A percentile compares a stretch with the other conserved stretches of the same genome.
phyloP scores from a whole-genome alignment of 169 alveolate species.

The Plasmodium sp. region DNA sequence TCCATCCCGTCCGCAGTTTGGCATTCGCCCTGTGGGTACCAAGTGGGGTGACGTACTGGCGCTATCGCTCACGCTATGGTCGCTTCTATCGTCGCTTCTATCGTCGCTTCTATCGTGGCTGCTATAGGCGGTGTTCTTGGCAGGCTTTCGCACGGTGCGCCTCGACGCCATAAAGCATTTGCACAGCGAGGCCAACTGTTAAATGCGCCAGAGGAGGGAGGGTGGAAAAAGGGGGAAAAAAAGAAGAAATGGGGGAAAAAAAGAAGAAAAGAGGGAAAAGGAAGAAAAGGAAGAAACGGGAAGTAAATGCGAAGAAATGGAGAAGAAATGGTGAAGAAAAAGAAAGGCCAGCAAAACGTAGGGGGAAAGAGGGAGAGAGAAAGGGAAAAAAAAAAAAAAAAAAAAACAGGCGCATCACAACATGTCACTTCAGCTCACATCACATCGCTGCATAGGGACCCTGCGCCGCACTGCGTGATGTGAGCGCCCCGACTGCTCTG shows the following conservation, averaged over 20 bases:
- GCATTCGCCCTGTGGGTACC: not conserved
- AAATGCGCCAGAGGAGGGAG: not conserved
- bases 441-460: not conserved
- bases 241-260: no score
- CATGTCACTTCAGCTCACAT: not conserved
- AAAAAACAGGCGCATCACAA: not conserved
- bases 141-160: not conserved
- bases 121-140: no score
- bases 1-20: not conserved
- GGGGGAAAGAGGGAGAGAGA: not conserved
- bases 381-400: no score
- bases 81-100: no score
- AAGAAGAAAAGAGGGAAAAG: not conserved
- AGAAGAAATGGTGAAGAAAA: not conserved
- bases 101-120: no score
- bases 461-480: not conserved
- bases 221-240: no score
- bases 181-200: not conserved
- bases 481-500: not conserved
- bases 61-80: no score
- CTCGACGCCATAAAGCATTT: not conserved
- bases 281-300: not conserved
- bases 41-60: not conserved
- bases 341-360: not conserved
- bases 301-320: not conserved